Percentiles rank a stretch among this genome's conserved stretches.
Evolutionary conservation across 306 rosid genomes (phyloP).

Genomic region (Medicago truncatula): DNA sequence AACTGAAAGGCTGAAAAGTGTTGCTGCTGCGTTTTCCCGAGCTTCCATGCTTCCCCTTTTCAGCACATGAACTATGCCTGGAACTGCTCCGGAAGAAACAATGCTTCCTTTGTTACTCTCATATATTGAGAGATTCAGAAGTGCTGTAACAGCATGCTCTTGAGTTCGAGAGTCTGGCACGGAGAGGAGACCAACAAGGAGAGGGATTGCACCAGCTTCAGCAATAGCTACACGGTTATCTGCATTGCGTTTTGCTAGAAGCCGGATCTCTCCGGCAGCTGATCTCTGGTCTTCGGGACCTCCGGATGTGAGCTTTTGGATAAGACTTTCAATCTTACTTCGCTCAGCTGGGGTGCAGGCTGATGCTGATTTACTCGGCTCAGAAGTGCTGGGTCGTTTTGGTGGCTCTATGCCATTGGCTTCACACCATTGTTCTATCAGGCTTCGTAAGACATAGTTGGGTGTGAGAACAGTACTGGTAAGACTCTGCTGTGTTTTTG

Average conservation of each 20-base stretch:
- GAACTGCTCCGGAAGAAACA: constrained; percentile 82
- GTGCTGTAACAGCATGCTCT: constrained; percentile 99
- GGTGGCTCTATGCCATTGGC: constrained; percentile 94
- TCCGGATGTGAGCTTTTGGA: constrained; percentile 68
- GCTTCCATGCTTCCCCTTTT: constrained; percentile 99
- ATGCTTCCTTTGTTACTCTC: constrained; percentile 93
- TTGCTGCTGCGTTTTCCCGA: constrained; percentile 97
- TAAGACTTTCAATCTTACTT: constrained; percentile 70
- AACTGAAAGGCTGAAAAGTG: constrained; percentile 99
- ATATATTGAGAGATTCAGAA: constrained; percentile 92
- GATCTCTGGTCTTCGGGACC: constrained; percentile 83
- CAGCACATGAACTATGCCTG: constrained; percentile 91
- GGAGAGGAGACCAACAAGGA: constrained; percentile 78
- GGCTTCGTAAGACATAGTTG: constrained; percentile 88
- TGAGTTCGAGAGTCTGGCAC: constrained; percentile 89
- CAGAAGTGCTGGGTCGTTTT: constrained; percentile 73
- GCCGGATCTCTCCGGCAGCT: constrained; percentile 97
- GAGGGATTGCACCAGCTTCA: constrained; percentile 97
- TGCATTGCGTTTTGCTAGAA: constrained; percentile 95
- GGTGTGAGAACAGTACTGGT: constrained; percentile 84
- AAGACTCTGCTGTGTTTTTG: constrained; percentile 88
- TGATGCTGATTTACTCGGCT: constrained; percentile 64
- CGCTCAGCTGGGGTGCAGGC: constrained; percentile 84
- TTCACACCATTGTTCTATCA: constrained; percentile 99
- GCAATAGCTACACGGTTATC: constrained; percentile 98